Evolutionary conservation across 139 green algal genomes (phyloP), one percentile per base, ranked within the genome.

Genomic region (Chlamydomonas sphaeroides): DNA sequence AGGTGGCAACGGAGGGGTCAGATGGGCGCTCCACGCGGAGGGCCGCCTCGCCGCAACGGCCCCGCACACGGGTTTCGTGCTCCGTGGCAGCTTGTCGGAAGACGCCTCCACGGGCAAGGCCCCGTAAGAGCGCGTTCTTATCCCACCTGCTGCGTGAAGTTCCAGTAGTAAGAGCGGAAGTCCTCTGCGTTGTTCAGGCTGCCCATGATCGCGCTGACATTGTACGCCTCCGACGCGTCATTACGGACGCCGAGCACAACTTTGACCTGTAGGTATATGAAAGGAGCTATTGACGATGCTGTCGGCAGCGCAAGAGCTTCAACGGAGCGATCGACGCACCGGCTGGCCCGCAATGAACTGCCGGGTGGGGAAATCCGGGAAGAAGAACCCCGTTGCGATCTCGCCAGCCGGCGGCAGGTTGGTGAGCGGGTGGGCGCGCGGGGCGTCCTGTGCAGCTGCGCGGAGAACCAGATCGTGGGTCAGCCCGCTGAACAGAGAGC

Each of bases 141-240:
- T n/a, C n/a, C 20, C 42, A 95, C 91, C 88, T 88, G 69, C 25
- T 88, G 48, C 0, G 90, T 93, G 86, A 96, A 95, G 75, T 96
- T 95, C 85, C 95, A 91, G 57, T 94, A 86, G 73, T 92, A 91
- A 11, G 92, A 49, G 49, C 48, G 73, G 78, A 93, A 95, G 35
- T 94, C 85, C 39, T 79, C 53, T 2, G 89, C 81, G 5, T 79
- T 88, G 88, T 96, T 95, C 7, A 96, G 61, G 4, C 90, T 94
- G n/a, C 91, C 93, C 80, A 91, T 83, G 56, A 96, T 90, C 32
- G 86, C 78, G 15, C 86, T 88, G 48, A 96, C 68, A 86, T 95
- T 96, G 78, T 93, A 91, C 3, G 67, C 5, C 76, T 92, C 87
- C 28, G 63, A 74, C 53, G 77, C 89, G 5, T 89, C 86, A 63